phyloP scores from a whole-genome alignment of 768 basidiomycete genomes.

The Phlebiopsis gigantea region DNA sequence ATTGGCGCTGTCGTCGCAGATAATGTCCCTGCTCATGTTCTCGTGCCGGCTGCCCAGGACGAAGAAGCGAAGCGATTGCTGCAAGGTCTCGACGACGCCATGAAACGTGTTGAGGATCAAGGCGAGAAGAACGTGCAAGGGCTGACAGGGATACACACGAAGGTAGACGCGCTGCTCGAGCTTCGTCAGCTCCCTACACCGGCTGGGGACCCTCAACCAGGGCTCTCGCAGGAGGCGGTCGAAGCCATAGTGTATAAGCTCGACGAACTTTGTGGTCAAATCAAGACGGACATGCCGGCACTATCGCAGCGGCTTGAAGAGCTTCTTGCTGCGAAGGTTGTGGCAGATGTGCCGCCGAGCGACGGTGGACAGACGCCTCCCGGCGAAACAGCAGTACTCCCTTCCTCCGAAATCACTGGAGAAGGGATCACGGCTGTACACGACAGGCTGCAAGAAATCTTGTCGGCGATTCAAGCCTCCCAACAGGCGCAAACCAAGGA shows the following conservation, averaged over 20 bases:
- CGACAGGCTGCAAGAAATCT: slow-evolving; percentile 34
- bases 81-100: slow-evolving; percentile 11
- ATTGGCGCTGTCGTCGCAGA: slow-evolving; percentile 1
- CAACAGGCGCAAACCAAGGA: slow-evolving; percentile 3
- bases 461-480: slow-evolving; percentile 17
- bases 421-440: slow-evolving; percentile 27
- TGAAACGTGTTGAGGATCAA: slow-evolving; percentile 12
- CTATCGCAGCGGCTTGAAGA: slow-evolving; percentile 17
- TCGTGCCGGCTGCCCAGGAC: background rate
- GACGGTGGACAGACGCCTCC: background rate
- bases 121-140: slow-evolving; percentile 12
- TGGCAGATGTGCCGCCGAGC: background rate
- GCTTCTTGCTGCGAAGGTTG: slow-evolving; percentile 1
- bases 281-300: slow-evolving; percentile 27
- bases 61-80: slow-evolving; percentile 7
- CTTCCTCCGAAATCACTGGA: background rate
- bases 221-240: slow-evolving; percentile 7
- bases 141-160: slow-evolving; percentile 18
- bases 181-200: background rate
- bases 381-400: background rate
- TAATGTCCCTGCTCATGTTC: background rate
- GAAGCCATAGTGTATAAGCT: slow-evolving; percentile 29
- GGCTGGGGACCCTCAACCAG: background rate
- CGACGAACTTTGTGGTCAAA: slow-evolving; percentile 34
- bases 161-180: slow-evolving; percentile 20